These are phyloP conservation scores for Pythium folliculosum DNA, from an alignment of 352 stramenopile species.

Conservation along the genomic window DNA sequence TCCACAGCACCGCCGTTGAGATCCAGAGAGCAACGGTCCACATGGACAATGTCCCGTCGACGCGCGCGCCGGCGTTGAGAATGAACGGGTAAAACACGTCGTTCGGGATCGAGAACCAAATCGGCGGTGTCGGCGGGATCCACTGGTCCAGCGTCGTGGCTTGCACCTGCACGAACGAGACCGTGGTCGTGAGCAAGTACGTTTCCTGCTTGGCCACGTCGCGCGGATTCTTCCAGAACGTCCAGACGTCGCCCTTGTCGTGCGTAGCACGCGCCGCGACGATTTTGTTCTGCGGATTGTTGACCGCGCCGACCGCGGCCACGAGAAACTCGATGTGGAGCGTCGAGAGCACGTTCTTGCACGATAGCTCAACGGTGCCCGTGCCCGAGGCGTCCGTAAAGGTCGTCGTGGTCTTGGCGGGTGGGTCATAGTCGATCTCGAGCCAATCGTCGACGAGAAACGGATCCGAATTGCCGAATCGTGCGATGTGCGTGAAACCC, in stretches of 20 bases:
- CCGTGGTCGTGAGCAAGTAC: constrained; percentile 37
- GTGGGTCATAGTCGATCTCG: constrained; percentile 40
- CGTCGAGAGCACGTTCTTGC: constrained; percentile 30
- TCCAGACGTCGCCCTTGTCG: constrained; percentile 32
- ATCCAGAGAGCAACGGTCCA: not conserved
- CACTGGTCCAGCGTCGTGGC: constrained; percentile 31
- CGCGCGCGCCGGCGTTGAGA: constrained; percentile 15
- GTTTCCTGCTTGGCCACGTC: constrained; percentile 21
- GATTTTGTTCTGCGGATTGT: constrained; percentile 47
- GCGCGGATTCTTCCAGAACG: constrained; percentile 33
- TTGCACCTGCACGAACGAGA: constrained; percentile 36
- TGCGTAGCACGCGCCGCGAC: constrained; percentile 39
- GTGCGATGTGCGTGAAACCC: constrained; percentile 44
- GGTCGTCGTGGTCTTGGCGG: constrained; percentile 20
- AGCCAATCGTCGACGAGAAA: constrained; percentile 42
- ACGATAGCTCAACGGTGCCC: constrained; percentile 33
- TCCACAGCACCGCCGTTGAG: not conserved
- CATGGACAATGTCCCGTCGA: not conserved
- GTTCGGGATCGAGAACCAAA: constrained; percentile 59
- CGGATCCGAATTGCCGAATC: constrained; percentile 47
- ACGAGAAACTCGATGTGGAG: constrained; percentile 49
- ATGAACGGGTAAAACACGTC: constrained; percentile 59
- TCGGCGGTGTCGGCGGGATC: constrained; percentile 38
- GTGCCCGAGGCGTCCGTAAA: constrained; percentile 27
- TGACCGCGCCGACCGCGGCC: constrained; percentile 30